Base-by-base conservation (phyloP, 139 green algal species). In the Coelastrella sp. region DNA sequence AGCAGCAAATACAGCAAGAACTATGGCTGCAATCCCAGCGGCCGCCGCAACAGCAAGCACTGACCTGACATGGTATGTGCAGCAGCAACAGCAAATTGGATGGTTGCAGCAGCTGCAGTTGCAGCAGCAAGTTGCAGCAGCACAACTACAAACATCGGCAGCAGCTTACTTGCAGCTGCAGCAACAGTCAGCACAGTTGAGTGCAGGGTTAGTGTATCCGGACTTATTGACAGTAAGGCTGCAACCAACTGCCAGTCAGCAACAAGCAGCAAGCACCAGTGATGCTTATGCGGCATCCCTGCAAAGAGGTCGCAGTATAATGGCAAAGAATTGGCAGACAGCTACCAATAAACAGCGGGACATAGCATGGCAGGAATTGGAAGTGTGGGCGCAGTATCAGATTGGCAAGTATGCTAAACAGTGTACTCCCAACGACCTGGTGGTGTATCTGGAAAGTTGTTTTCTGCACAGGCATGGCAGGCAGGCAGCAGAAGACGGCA, bases 401-500 rank as follows among this genome's bases (percentile, higher is more conserved):
- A n/a, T 71, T 9, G 27, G 27, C 7, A 38, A 71, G 63, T 19
- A 27, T 48, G 73, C 73, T 27, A 11, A 38, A 17, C 73, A 68
- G 48, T 68, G 73, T 35, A 81, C 50, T 19, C 73, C 73, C 21
- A 67, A 51, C 35, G 73, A 81, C 21, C 27, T 81, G 5, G 37
- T 68, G 15, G 73, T 81, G 45, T 81, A 81, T 43, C 35, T 81
- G 37, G 48, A 67, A 30, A 81, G 73, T 23, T 48, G 32, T 41
- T 81, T 48, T 8, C 30, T 51, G 5, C 35, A 37, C 17, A 4
- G 32, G 15, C 73, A 51, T 51, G 73, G 73, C 32, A 34, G 73
- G 48, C 73, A 81, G 30, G 19, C 13, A 32, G 50, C 51, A 45
- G 48, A 53, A 32, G 34, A 66, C 48, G 73, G 73, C 51, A 67